Evolutionary conservation across 225 moss, liverwort and hornwort genomes (phyloP).

Genomic region (Antitrichia curtipendula): DNA sequence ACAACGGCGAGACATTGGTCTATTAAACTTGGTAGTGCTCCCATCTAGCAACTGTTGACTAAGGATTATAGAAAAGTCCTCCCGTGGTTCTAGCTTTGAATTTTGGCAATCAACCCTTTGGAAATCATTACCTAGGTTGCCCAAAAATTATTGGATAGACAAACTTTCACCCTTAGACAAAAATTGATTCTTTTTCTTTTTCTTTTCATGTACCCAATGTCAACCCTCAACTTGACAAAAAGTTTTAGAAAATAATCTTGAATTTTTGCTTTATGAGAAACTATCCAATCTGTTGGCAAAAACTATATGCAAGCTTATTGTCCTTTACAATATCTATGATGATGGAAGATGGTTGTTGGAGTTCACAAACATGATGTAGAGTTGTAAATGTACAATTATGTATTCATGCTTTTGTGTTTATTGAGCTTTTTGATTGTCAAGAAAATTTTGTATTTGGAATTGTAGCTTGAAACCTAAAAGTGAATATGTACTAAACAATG

Average conservation of each 20-base stretch:
- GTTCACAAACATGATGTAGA: not conserved
- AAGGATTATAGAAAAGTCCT: too few species aligned
- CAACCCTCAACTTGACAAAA: not conserved
- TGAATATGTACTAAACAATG: not conserved
- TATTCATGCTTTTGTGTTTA: not conserved
- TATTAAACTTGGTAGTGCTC: too few species aligned
- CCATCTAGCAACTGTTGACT: too few species aligned
- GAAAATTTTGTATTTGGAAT: not conserved
- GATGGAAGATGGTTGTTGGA: too few species aligned
- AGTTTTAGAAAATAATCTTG: not conserved
- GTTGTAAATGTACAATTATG: not conserved
- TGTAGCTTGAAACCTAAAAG: not conserved
- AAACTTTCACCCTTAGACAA: not conserved
- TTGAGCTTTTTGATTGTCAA: not conserved
- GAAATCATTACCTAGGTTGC: fast-evolving
- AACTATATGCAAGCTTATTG: fast-evolving
- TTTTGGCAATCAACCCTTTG: too few species aligned
- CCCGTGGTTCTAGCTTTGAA: too few species aligned
- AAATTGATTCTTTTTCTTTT: not conserved
- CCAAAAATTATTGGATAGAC: not conserved
- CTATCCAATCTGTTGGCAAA: not conserved
- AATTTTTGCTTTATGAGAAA: not conserved
- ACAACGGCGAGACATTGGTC: too few species aligned
- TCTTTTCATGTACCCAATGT: not conserved
- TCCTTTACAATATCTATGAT: not conserved